A percentile compares a stretch with the other conserved stretches of the same genome.
Conservation (phyloP, 2,329 filamentous ascomycete genomes). For the Colletotrichum sp. region DNA sequence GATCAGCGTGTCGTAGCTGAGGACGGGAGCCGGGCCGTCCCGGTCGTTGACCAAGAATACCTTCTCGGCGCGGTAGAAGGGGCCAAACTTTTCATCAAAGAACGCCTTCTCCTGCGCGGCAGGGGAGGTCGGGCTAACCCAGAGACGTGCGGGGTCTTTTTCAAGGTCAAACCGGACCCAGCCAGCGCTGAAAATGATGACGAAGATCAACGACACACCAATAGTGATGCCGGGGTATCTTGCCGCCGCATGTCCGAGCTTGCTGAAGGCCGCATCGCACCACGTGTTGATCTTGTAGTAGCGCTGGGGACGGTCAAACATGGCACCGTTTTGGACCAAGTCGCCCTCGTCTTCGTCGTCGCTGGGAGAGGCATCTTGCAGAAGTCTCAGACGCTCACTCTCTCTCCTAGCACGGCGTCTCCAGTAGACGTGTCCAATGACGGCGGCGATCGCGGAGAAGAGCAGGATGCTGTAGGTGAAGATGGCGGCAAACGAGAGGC, state of each 20-base stretch:
- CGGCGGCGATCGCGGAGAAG: constrained; percentile 66
- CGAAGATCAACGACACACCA: constrained; percentile 72
- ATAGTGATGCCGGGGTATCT: constrained; percentile 88
- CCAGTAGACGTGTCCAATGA: constrained; percentile 79
- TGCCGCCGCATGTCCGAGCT: constrained; percentile 80
- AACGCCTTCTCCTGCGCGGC: constrained; percentile 93
- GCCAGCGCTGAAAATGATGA: constrained; percentile 81
- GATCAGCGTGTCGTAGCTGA: constrained; percentile 84
- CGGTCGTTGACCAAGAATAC: constrained; percentile 93
- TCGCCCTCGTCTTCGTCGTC: constrained; percentile 96
- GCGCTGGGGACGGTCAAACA: constrained; percentile 78
- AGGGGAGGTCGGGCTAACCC: constrained; percentile 93
- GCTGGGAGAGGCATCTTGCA: constrained; percentile 83
- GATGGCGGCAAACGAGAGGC: constrained; percentile 91
- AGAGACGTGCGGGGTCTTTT: constrained; percentile 86
- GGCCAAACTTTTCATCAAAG: constrained; percentile 91
- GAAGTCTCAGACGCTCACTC: constrained; percentile 81
- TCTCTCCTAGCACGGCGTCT: constrained; percentile 75
- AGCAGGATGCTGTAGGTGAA: constrained; percentile 82
- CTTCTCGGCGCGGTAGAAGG: constrained; percentile 94
- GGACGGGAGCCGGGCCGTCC: constrained; percentile 72
- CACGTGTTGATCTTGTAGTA: constrained; percentile 85
- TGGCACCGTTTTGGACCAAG: constrained; percentile 75
- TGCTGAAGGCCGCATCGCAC: constrained; percentile 81
- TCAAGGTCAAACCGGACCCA: constrained; percentile 92